Conservation (phyloP, 495 filamentous ascomycete genomes). For the Hyaloscypha finlandica region DNA sequence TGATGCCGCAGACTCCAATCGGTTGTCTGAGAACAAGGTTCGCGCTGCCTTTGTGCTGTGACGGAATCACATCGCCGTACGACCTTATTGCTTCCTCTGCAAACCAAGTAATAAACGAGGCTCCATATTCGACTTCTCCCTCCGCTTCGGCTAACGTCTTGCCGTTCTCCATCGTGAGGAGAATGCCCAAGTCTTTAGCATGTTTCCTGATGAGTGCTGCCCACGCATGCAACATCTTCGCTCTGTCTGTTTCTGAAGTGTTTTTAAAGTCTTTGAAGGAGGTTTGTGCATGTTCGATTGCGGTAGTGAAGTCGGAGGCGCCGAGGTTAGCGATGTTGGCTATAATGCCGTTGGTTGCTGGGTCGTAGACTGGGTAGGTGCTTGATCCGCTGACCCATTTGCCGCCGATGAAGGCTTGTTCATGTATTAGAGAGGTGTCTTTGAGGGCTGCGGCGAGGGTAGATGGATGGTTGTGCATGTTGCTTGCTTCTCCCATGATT, state of each 20-base stretch:
- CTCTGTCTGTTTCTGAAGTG: constrained; percentile 71
- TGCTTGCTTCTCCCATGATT: neutral
- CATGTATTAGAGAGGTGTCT: neutral
- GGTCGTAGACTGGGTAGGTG: neutral
- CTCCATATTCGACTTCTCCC: constrained; percentile 57
- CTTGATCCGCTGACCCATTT: neutral
- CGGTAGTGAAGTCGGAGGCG: constrained; percentile 27
- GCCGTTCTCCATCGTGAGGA: constrained; percentile 60
- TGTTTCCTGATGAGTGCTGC: constrained; percentile 64
- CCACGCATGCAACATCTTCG: constrained; percentile 81
- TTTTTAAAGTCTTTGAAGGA: constrained; percentile 4
- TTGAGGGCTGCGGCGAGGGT: neutral
- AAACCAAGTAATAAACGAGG: constrained; percentile 63
- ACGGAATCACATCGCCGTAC: constrained; percentile 57
- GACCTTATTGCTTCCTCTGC: constrained; percentile 55
- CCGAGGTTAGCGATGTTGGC: constrained; percentile 1
- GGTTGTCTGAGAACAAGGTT: constrained; percentile 38
- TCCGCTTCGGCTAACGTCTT: constrained; percentile 57
- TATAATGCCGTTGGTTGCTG: neutral
- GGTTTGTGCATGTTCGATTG: constrained; percentile 32
- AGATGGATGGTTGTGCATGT: neutral
- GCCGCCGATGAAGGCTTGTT: neutral
- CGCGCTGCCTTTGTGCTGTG: constrained; percentile 21
- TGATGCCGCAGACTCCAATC: constrained; percentile 38
- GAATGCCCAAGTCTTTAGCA: constrained; percentile 14